phyloP scores from a whole-genome alignment of 139 green algal genomes.

The Chlamydomonas sphaeroides region DNA sequence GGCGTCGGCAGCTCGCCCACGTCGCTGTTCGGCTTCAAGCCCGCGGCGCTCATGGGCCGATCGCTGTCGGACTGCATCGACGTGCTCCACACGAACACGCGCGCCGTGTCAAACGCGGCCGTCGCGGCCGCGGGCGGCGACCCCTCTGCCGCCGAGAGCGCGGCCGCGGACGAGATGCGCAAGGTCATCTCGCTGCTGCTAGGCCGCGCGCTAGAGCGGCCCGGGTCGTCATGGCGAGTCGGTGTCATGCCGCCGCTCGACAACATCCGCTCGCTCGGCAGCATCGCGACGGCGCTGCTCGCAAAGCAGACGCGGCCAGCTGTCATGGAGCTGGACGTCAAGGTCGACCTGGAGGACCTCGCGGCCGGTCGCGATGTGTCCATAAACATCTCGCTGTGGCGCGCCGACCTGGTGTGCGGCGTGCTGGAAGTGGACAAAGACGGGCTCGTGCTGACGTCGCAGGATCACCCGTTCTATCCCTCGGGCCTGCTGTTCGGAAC shows the following conservation, averaged over 20 bases:
- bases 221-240: constrained; percentile 33
- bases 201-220: constrained; percentile 14
- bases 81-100: constrained; percentile 17
- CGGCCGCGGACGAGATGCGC: neutral
- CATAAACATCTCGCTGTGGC: constrained; percentile 42
- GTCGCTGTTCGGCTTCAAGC: constrained; percentile 59
- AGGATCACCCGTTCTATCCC: constrained; percentile 36
- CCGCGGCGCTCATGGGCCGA: constrained; percentile 41
- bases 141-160: neutral
- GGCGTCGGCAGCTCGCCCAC: constrained; percentile 19
- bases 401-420: constrained; percentile 43
- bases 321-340: constrained; percentile 43
- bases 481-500: constrained; percentile 29
- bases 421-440: constrained; percentile 56
- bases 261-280: constrained; percentile 11
- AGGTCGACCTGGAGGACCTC: constrained; percentile 40
- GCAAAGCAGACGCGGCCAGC: constrained; percentile 36
- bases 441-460: constrained; percentile 10
- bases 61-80: constrained; percentile 34
- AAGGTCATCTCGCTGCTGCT: constrained; percentile 10
- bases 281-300: constrained; percentile 31
- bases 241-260: constrained; percentile 31
- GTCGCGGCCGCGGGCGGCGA: neutral
- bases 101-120: neutral
- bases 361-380: constrained; percentile 1